Percentiles rank a stretch among this genome's conserved stretches.
Evolutionary conservation across 1,284 basidiomycete species (phyloP).

Genomic region (Coriolopsis trogii): DNA sequence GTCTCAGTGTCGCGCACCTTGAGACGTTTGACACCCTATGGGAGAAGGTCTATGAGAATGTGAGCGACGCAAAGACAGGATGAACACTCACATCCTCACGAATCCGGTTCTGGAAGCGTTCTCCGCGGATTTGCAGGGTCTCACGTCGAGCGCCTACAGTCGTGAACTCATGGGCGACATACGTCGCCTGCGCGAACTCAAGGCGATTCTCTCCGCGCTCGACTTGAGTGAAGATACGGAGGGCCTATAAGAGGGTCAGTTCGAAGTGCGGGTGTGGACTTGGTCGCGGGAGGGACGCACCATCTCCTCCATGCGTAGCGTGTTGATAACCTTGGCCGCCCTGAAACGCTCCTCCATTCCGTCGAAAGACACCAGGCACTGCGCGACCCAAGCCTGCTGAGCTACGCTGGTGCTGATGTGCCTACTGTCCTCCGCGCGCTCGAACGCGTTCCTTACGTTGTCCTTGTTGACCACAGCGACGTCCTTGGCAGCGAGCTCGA

Average conservation of each 20-base stretch:
- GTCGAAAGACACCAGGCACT: constrained; percentile 22
- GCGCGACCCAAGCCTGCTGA: constrained; percentile 32
- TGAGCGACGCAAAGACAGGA: neutral
- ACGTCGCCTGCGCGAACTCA: constrained; percentile 46
- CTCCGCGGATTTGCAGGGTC: constrained; percentile 36
- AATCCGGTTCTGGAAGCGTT: constrained; percentile 47
- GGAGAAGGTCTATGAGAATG: neutral
- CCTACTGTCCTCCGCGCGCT: constrained; percentile 18
- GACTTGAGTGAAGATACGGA: constrained; percentile 49
- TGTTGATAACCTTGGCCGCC: constrained; percentile 27
- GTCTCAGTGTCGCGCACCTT: constrained; percentile 15
- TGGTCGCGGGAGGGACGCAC: constrained; percentile 16
- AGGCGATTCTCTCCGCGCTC: constrained; percentile 50
- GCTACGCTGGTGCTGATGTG: constrained; percentile 22
- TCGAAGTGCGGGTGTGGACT: neutral
- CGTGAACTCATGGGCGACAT: constrained; percentile 42
- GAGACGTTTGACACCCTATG: constrained; percentile 9
- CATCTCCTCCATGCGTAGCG: constrained; percentile 17
- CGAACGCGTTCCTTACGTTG: constrained; percentile 48
- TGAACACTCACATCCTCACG: constrained; percentile 28
- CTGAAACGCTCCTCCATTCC: constrained; percentile 31
- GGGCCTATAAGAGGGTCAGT: constrained; percentile 20
- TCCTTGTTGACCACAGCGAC: constrained; percentile 36
- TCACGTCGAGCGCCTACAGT: constrained; percentile 29
- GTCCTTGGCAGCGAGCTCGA: constrained; percentile 46